Percentiles rank a stretch among this genome's conserved stretches.
Evolutionary conservation across 2,329 filamentous ascomycete species (phyloP).

Genomic region (Sphaerulina musiva): DNA sequence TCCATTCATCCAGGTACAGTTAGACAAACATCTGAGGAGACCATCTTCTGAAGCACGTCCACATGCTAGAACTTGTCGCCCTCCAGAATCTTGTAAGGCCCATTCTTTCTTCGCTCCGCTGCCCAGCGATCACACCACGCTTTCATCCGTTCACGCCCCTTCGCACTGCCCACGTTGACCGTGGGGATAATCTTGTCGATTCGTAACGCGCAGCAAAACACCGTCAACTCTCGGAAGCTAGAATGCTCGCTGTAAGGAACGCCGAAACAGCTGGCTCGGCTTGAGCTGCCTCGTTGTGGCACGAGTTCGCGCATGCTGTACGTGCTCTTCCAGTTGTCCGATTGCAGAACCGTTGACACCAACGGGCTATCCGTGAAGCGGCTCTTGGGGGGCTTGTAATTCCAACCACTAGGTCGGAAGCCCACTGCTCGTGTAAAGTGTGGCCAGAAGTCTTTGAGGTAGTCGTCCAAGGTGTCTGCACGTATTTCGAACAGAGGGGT

Average conservation of each 20-base stretch:
- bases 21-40: not conserved
- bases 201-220: constrained; percentile 81
- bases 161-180: constrained; percentile 70
- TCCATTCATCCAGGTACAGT: no score
- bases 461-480: constrained; percentile 83
- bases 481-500: constrained; percentile 91
- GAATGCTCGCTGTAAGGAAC: constrained; percentile 96
- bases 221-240: constrained; percentile 85
- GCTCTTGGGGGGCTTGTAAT: constrained; percentile 66
- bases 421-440: constrained; percentile 83
- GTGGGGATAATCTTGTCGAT: constrained; percentile 91
- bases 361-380: constrained; percentile 57
- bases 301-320: constrained; percentile 67
- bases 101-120: constrained; percentile 56
- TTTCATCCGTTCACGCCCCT: constrained; percentile 60
- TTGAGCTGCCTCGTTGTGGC: constrained; percentile 76
- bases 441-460: constrained; percentile 70
- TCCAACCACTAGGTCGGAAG: constrained; percentile 91
- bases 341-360: constrained; percentile 59
- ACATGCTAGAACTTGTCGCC: constrained; percentile 28
- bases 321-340: constrained; percentile 65
- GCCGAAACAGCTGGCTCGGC: constrained; percentile 78
- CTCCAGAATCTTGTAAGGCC: constrained; percentile 44
- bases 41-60: not conserved
- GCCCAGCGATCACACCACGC: constrained; percentile 60